A percentile compares a stretch with the other conserved stretches of the same genome.
Evolutionary conservation across 345 rosid genomes (phyloP).

Genomic region (Ceriops zippeliana): DNA sequence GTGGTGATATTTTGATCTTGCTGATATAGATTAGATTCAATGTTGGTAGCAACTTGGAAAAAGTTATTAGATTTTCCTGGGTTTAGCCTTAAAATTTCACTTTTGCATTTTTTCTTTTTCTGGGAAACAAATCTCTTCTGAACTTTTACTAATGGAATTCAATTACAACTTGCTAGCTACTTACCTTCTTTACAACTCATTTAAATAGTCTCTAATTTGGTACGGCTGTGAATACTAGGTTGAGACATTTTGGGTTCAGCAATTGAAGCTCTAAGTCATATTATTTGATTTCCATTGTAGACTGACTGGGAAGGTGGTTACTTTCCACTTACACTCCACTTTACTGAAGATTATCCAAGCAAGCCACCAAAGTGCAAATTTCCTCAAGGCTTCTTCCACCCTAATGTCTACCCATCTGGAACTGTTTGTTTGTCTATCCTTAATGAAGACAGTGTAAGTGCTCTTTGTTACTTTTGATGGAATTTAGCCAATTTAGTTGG

Average conservation of each 20-base stretch:
- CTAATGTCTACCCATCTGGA: constrained; percentile 33
- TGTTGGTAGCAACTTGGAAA: not conserved
- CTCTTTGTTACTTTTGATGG: not conserved
- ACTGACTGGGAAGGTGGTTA: constrained; percentile 36
- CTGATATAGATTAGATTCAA: too few relatives aligned
- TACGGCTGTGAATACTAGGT: not conserved
- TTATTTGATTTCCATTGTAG: constrained; percentile 7
- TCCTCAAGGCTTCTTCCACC: constrained; percentile 33
- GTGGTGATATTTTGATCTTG: too few relatives aligned
- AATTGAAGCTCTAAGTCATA: too few relatives aligned
- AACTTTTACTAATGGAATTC: not conserved
- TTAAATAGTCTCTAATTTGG: not conserved
- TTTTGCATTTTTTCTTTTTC: not conserved
- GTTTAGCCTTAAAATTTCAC: too few relatives aligned
- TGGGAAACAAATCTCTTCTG: not conserved
- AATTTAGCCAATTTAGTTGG: not conserved
- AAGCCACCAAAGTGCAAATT: constrained; percentile 32
- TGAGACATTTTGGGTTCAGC: not conserved
- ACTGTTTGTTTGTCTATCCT: constrained; percentile 33
- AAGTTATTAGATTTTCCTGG: not conserved
- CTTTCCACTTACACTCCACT: constrained; percentile 28
- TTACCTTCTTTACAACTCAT: constrained; percentile 1
- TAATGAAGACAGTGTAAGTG: constrained; percentile 29
- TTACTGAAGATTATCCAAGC: constrained; percentile 33
- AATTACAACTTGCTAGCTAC: constrained; percentile 7